These are phyloP conservation scores for Ganoderma sp. DNA, from an alignment of 1,284 basidiomycete species.

Conservation along the genomic window DNA sequence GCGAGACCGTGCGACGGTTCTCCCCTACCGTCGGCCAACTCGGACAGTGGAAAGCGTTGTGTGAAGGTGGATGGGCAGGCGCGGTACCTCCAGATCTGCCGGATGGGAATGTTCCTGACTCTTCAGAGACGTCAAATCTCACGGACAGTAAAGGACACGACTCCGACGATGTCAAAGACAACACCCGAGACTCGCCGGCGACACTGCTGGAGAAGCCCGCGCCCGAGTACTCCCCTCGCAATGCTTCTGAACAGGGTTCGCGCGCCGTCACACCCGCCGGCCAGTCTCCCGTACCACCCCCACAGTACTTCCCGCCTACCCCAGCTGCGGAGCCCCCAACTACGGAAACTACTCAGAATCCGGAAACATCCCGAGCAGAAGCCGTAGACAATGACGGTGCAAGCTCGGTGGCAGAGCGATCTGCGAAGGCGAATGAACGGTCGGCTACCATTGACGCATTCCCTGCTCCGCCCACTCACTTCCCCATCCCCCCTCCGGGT, in stretches of 20 bases:
- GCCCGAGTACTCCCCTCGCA: slow-evolving; percentile 36
- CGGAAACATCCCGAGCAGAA: slow-evolving; percentile 12
- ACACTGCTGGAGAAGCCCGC: slow-evolving; percentile 30
- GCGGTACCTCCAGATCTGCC: slow-evolving; percentile 59
- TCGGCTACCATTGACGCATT: slow-evolving; percentile 59
- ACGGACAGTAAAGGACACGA: slow-evolving; percentile 19
- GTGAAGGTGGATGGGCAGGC: slow-evolving; percentile 76
- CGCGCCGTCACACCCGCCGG: slow-evolving; percentile 33
- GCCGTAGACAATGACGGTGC: slow-evolving; percentile 5
- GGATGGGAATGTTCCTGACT: slow-evolving; percentile 40
- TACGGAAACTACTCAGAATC: slow-evolving; percentile 8
- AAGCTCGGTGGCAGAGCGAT: slow-evolving; percentile 7
- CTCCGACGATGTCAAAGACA: slow-evolving; percentile 5
- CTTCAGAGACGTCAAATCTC: slow-evolving; percentile 14
- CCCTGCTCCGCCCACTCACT: slow-evolving; percentile 71
- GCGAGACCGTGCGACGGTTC: slow-evolving; percentile 69
- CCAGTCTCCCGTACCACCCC: slow-evolving; percentile 31
- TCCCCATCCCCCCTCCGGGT: slow-evolving; percentile 60
- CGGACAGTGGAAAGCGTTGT: slow-evolving; percentile 72
- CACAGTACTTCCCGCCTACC: slow-evolving; percentile 30
- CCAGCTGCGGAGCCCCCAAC: slow-evolving; percentile 13
- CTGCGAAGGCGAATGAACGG: slow-evolving; percentile 1
- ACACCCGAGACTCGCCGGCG: slow-evolving; percentile 12
- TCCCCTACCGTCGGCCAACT: slow-evolving; percentile 69
- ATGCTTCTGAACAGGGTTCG: slow-evolving; percentile 31